These are phyloP conservation scores for Thelonectria discophora DNA, from an alignment of 2,329 filamentous ascomycete genomes.

Conservation along the genomic window DNA sequence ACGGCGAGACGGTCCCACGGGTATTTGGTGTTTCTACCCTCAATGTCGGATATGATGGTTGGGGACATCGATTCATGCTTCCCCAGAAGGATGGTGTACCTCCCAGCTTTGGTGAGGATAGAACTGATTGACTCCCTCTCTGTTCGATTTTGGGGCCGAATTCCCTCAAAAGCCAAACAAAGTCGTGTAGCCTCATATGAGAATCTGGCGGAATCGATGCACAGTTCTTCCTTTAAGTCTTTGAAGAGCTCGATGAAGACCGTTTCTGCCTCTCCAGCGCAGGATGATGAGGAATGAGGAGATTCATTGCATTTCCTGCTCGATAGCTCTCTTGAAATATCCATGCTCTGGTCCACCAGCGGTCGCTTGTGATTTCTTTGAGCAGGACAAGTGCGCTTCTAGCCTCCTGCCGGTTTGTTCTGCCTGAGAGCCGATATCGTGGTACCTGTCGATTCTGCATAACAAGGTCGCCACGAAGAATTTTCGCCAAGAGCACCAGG, in stretches of 20 bases:
- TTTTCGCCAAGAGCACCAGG: slow-evolving; percentile 29
- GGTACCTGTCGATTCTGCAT: no score
- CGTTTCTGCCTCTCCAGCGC: slow-evolving; percentile 29
- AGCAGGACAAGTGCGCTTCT: slow-evolving; percentile 35
- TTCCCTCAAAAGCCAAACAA: no score
- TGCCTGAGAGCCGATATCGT: background rate
- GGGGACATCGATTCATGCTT: slow-evolving; percentile 37
- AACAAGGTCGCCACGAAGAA: slow-evolving; percentile 36
- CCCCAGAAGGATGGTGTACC: no score
- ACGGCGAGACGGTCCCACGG: slow-evolving; percentile 44
- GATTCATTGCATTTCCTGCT: slow-evolving; percentile 39
- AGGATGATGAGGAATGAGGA: slow-evolving; percentile 41
- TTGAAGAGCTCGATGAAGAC: no score
- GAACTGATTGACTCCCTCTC: no score
- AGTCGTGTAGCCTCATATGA: no score
- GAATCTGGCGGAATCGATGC: no score
- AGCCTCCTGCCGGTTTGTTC: slow-evolving; percentile 9
- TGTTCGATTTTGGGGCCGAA: no score
- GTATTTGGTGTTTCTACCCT: slow-evolving; percentile 30
- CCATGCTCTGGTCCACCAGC: slow-evolving; percentile 47
- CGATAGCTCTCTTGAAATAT: slow-evolving; percentile 49
- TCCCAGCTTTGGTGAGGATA: no score
- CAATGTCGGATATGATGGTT: slow-evolving; percentile 39
- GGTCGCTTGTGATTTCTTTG: slow-evolving; percentile 37
- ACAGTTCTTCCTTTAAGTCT: no score